Base-by-base conservation (phyloP, 2,329 filamentous ascomycete genomes). In the Phialophora tarda region DNA sequence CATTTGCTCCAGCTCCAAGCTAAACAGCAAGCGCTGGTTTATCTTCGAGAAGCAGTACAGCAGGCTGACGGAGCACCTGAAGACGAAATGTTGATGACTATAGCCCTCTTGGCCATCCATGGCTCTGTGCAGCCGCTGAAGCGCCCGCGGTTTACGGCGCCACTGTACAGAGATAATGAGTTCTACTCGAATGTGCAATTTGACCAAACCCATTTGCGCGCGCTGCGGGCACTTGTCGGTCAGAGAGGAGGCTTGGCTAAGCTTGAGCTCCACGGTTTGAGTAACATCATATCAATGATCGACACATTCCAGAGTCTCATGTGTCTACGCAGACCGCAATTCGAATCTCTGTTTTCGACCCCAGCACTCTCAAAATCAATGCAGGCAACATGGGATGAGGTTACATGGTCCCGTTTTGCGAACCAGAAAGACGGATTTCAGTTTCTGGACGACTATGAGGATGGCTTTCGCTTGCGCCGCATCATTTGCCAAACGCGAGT, bases 251-350 rank as follows among this genome's bases (percentile, higher is more conserved):
- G 59, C 24, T 30, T 61, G n/a, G 1, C 10, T 8, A 21, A 51
- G 10, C 30, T 61, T 12, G 17, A 23, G 21, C 17, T 61, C 14
- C 59, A 61, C 32, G 59, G 59, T 17, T 30, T 61, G 30, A 54
- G 32, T 32, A 61, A 61, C 30, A 61, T 61, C 28, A 38, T 61
- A 26, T 61, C 59, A 17, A 61, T 61, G 59, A 51, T 61, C 47
- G 59, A 61, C 21, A 61, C 59, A 10, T 61, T 61, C 21, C 59
- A 61, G 32, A 32, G 44, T 53, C 14, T 61, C 11, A 53, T 54
- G 59, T 53, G 6, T 41, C 30, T 61, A 7, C 21, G 14, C 59
- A 54, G 38, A 44, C 59, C 59, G 21, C n/a, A 24, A 6, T 53
- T 61, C 34, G 30, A 50, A 21, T 21, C 59, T n/a, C 24, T 61